A percentile compares a stretch with the other conserved stretches of the same genome.
Evolutionary conservation across 257 asterid species (phyloP).

Genomic region (Linaria vulgaris): DNA sequence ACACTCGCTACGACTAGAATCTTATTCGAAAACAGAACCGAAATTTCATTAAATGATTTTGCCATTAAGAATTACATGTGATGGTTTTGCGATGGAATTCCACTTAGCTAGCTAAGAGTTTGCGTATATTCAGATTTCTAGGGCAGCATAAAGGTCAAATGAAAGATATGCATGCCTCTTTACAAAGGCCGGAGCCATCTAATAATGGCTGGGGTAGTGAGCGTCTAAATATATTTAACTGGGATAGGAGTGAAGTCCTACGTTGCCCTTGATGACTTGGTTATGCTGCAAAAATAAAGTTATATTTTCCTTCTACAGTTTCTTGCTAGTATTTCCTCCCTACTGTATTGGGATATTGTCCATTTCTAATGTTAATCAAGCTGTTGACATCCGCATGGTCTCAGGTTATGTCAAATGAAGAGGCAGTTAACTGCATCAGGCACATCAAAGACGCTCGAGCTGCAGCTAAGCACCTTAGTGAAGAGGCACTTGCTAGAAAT

Average conservation of each 20-base stretch:
- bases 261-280: too few species aligned
- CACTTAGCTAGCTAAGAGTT: neutral
- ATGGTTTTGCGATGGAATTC: neutral
- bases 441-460: slow-evolving; percentile 55
- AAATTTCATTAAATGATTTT: neutral
- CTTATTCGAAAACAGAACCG: too few species aligned
- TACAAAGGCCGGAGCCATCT: neutral
- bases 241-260: neutral
- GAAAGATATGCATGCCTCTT: neutral
- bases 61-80: neutral
- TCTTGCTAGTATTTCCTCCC: neutral
- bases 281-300: too few species aligned
- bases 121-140: neutral
- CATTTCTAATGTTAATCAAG: neutral
- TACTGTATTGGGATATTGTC: neutral
- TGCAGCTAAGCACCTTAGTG: slow-evolving; percentile 71
- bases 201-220: neutral
- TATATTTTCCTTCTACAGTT: too few species aligned
- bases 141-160: neutral
- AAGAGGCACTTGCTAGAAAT: slow-evolving; percentile 66
- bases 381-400: neutral
- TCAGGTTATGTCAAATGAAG: slow-evolving; percentile 89
- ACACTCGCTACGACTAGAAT: too few species aligned
- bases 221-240: neutral
- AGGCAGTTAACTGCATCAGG: slow-evolving; percentile 78